phyloP scores from a whole-genome alignment of 1,284 basidiomycete genomes.

The Malassezia pachydermatis region DNA sequence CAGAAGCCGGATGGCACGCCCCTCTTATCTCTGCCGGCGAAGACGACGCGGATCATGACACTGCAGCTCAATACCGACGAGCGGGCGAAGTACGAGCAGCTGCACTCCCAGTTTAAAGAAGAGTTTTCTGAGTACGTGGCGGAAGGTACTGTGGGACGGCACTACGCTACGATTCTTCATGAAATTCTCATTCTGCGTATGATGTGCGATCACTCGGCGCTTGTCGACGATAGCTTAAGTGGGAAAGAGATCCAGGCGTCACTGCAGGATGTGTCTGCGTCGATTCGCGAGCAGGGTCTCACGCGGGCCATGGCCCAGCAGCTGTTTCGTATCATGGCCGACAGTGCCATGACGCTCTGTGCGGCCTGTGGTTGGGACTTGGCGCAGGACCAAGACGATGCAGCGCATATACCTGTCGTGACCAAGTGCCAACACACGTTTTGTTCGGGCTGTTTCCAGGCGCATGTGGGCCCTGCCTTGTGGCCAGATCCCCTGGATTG shows the following conservation, averaged over 20 bases:
- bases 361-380: conserved; percentile 74
- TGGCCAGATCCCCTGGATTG: conserved; percentile 20
- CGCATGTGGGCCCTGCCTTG: conserved; percentile 21
- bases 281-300: conserved; percentile 69
- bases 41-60: conserved; percentile 70
- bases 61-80: conserved; percentile 77
- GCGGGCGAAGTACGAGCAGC: conserved; percentile 72
- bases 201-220: conserved; percentile 90
- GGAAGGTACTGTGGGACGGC: conserved; percentile 80
- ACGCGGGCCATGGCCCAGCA: conserved; percentile 63
- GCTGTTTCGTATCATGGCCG: conserved; percentile 69
- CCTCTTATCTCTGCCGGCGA: conserved; percentile 72
- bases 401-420: conserved; percentile 51
- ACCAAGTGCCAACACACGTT: conserved; percentile 90
- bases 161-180: conserved; percentile 92
- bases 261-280: not conserved
- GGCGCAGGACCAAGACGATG: conserved; percentile 48
- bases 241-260: conserved; percentile 37
- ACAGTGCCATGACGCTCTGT: conserved; percentile 75
- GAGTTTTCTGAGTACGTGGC: conserved; percentile 78
- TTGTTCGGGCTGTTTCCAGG: conserved; percentile 49
- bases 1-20: conserved; percentile 67
- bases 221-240: conserved; percentile 59
- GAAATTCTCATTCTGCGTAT: conserved; percentile 67
- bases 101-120: conserved; percentile 76